Percentiles rank a stretch among this genome's conserved stretches.
Conservation (phyloP, 192 early-diverging fungal species). For the Fimicolochytrium jonesii region DNA sequence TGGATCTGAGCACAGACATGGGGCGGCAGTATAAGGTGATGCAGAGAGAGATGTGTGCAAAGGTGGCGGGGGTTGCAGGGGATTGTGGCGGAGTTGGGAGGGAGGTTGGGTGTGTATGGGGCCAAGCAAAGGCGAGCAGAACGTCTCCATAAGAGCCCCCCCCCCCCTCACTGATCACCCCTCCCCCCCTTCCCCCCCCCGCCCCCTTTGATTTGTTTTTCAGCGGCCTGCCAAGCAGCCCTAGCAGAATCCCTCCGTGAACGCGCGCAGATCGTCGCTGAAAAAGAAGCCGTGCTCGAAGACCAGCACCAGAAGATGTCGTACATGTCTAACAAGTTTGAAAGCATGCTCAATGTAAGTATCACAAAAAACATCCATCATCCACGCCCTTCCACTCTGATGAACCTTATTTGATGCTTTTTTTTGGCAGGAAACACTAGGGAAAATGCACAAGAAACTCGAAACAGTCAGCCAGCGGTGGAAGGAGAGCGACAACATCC, state of each 20-base stretch:
- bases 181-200: too few relatives aligned
- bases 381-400: too few relatives aligned
- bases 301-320: slow-evolving; percentile 62
- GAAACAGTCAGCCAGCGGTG: slow-evolving; percentile 46
- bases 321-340: slow-evolving; percentile 58
- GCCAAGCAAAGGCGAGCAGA: too few relatives aligned
- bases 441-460: slow-evolving; percentile 52
- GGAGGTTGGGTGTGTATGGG: slow-evolving; percentile 40
- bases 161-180: too few relatives aligned
- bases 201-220: too few relatives aligned
- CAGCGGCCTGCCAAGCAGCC: too few relatives aligned
- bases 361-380: background rate
- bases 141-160: too few relatives aligned
- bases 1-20: slow-evolving; percentile 56
- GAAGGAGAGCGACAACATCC: slow-evolving; percentile 53
- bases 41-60: slow-evolving; percentile 52
- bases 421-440: slow-evolving; percentile 57
- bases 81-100: slow-evolving; percentile 45
- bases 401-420: too few relatives aligned
- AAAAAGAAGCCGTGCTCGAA: slow-evolving; percentile 53
- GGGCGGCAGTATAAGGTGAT: slow-evolving; percentile 57
- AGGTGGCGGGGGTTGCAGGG: slow-evolving; percentile 53
- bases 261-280: slow-evolving; percentile 28
- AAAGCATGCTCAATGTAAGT: slow-evolving; percentile 56
- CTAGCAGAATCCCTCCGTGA: slow-evolving; percentile 48